Conservation (phyloP, 1,284 basidiomycete genomes). For the Ustilago tritici region DNA sequence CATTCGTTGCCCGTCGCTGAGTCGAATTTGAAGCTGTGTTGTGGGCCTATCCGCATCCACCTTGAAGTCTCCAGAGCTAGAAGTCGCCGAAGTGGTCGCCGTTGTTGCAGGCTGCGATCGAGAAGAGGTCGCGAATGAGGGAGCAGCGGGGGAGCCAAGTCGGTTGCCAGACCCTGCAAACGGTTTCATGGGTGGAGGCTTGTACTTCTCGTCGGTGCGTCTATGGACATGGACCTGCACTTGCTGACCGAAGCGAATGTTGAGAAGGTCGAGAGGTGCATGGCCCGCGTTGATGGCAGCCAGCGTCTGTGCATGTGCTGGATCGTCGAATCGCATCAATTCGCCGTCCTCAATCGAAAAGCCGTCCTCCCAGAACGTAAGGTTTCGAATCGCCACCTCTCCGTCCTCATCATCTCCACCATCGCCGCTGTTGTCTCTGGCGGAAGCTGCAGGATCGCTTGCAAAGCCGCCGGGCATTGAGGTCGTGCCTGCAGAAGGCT, state of each 20-base stretch:
- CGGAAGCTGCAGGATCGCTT: constrained; percentile 6
- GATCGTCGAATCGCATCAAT: constrained; percentile 85
- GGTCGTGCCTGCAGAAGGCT: constrained; percentile 19
- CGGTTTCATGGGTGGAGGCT: constrained; percentile 72
- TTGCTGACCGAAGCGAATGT: constrained; percentile 82
- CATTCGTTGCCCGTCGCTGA: constrained; percentile 89
- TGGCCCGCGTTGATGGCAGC: constrained; percentile 85
- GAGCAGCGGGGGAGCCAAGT: constrained; percentile 75
- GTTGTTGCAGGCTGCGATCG: constrained; percentile 62
- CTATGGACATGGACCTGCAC: constrained; percentile 87
- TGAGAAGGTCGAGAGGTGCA: constrained; percentile 81
- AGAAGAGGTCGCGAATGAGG: constrained; percentile 21
- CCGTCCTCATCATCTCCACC: constrained; percentile 73
- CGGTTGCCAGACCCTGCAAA: constrained; percentile 86
- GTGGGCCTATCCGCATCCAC: constrained; percentile 84
- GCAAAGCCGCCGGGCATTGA: constrained; percentile 43
- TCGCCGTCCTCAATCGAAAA: constrained; percentile 93
- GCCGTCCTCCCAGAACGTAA: constrained; percentile 95
- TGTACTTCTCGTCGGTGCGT: constrained; percentile 81
- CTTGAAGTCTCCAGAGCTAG: constrained; percentile 73
- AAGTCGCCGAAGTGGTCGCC: constrained; percentile 30
- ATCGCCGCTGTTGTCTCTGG: constrained; percentile 58
- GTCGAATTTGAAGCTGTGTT: constrained; percentile 89
- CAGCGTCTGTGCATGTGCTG: constrained; percentile 80
- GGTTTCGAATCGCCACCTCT: constrained; percentile 76